phyloP scores from a whole-genome alignment of 1,139 yeast species.

The Pichia sp. region DNA sequence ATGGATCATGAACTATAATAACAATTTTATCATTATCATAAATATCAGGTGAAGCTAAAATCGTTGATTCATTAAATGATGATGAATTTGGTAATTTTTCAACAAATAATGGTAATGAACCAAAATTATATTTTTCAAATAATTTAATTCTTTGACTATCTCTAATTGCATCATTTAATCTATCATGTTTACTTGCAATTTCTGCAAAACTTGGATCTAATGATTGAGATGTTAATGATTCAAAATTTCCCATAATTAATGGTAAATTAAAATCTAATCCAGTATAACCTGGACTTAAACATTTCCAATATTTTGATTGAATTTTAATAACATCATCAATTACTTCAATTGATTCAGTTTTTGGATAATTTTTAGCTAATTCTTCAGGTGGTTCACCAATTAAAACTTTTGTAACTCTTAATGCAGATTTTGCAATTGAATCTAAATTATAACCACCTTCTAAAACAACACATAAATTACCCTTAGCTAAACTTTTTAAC shows the following conservation, averaged over 20 bases:
- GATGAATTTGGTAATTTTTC: constrained; percentile 41
- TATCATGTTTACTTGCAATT: constrained; percentile 33
- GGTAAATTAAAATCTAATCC: constrained; percentile 32
- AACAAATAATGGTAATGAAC: constrained; percentile 61
- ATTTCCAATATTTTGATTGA: constrained; percentile 86
- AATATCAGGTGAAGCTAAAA: constrained; percentile 70
- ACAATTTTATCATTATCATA: constrained; percentile 58
- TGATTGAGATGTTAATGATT: constrained; percentile 18
- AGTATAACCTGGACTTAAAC: constrained; percentile 62
- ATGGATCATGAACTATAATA: constrained; percentile 81
- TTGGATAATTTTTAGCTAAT: constrained; percentile 54
- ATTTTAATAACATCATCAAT: constrained; percentile 73
- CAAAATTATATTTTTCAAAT: constrained; percentile 50
- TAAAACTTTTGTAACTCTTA: constrained; percentile 85
- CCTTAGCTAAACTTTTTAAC: constrained; percentile 81
- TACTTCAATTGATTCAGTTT: constrained; percentile 76
- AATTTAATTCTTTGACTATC: constrained; percentile 58
- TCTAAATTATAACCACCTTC: constrained; percentile 97
- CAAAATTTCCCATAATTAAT: constrained; percentile 25
- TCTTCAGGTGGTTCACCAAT: constrained; percentile 94
- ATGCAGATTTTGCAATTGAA: constrained; percentile 82
- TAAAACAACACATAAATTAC: constrained; percentile 79
- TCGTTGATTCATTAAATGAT: constrained; percentile 52
- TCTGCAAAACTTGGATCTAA: constrained; percentile 33
- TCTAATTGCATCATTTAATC: constrained; percentile 66